Percentiles rank a stretch among this genome's conserved stretches.
These are phyloP conservation scores for Penicillium antarcticum DNA, from an alignment of 495 filamentous ascomycete genomes.

Conservation along the genomic window DNA sequence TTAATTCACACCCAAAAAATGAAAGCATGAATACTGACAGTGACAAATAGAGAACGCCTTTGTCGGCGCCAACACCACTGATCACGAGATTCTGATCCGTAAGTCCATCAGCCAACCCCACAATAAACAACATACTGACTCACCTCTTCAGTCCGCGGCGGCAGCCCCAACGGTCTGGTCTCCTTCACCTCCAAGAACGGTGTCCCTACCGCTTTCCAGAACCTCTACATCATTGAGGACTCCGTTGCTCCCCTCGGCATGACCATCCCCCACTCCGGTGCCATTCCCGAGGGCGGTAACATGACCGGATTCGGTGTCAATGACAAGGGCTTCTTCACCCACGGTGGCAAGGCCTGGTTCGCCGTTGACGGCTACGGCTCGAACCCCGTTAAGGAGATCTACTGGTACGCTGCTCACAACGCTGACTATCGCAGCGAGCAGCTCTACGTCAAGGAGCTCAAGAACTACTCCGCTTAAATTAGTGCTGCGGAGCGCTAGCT, in stretches of 20 bases:
- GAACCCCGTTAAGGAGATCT: conserved; percentile 20
- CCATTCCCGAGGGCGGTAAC: conserved; percentile 25
- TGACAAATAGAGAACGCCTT: conserved; percentile 13
- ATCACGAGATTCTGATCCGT: conserved; percentile 26
- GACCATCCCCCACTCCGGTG: conserved; percentile 31
- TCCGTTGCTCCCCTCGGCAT: conserved; percentile 20
- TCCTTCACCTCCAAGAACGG: conserved; percentile 23
- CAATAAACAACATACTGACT: background rate
- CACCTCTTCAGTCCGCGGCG: conserved; percentile 4
- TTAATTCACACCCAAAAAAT: background rate
- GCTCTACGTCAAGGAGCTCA: conserved; percentile 33
- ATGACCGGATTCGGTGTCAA: conserved; percentile 24
- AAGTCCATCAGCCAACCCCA: conserved; percentile 1
- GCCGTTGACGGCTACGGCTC: conserved; percentile 24
- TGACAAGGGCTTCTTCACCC: conserved; percentile 27
- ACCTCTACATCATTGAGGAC: conserved; percentile 28
- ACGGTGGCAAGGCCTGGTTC: conserved; percentile 24
- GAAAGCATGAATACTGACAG: background rate
- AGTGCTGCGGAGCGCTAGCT: background rate
- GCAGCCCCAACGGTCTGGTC: conserved; percentile 15
- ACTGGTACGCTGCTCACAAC: conserved; percentile 27
- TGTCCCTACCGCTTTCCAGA: conserved; percentile 29
- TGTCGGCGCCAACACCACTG: conserved; percentile 21
- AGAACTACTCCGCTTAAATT: conserved; percentile 6
- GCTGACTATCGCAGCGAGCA: conserved; percentile 14